Conservation (phyloP, 2,329 filamentous ascomycete genomes). For the Fonsecaea pugnacius region DNA sequence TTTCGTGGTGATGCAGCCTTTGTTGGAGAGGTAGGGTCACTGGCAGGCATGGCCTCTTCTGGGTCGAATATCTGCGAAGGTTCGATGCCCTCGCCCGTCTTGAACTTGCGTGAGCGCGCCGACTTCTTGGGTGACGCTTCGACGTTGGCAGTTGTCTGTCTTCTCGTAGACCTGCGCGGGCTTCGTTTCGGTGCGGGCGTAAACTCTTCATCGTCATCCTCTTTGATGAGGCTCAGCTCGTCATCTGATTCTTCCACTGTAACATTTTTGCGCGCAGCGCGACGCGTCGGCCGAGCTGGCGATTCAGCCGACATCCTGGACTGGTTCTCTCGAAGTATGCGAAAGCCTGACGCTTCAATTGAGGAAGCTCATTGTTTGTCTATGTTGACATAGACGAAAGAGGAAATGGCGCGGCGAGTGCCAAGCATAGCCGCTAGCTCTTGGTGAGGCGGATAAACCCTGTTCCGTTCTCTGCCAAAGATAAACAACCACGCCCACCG, state of each 20-base stretch:
- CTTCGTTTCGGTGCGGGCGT: conserved; percentile 70
- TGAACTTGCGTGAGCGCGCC: conserved; percentile 50
- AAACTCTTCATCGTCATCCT: conserved; percentile 76
- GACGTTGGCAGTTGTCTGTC: conserved; percentile 56
- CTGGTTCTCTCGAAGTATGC: neutral
- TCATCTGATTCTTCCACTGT: conserved; percentile 81
- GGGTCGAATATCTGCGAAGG: conserved; percentile 65
- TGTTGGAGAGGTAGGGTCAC: conserved; percentile 59
- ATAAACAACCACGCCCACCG: neutral
- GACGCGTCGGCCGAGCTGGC: conserved; percentile 61
- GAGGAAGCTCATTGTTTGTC: neutral
- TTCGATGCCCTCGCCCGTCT: conserved; percentile 59
- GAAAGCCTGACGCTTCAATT: neutral
- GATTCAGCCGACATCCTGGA: conserved; percentile 36
- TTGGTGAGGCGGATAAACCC: neutral
- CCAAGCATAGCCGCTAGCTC: neutral
- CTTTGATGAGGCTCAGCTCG: conserved; percentile 57
- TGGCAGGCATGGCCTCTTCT: conserved; percentile 54
- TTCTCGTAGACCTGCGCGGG: conserved; percentile 61
- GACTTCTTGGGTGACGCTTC: conserved; percentile 45
- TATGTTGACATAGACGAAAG: conserved; percentile 20
- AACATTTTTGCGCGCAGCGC: conserved; percentile 69
- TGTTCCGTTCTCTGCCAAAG: neutral
- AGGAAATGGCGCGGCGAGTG: conserved; percentile 2
- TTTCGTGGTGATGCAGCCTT: conserved; percentile 65